Percentiles rank a stretch among this genome's conserved stretches.
phyloP scores from a whole-genome alignment of 1,284 basidiomycete genomes.

The Gymnopus androsaceus region DNA sequence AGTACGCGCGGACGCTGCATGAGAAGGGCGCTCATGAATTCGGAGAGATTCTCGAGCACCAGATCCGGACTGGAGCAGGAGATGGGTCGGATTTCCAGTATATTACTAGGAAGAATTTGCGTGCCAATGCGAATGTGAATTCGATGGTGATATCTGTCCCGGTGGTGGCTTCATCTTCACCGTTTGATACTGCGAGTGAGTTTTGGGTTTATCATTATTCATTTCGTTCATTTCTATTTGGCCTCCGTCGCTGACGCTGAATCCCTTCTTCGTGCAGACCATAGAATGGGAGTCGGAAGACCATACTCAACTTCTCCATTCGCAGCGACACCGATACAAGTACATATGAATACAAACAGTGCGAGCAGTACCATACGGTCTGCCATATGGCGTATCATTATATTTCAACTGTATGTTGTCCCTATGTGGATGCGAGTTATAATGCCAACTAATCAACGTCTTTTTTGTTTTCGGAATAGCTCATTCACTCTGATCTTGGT shows the following conservation, averaged over 20 bases:
- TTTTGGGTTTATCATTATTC: neutral
- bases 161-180: neutral
- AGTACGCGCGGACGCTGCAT: neutral
- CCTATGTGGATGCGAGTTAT: too few species aligned
- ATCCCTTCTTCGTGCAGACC: neutral
- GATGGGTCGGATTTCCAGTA: conserved; percentile 1
- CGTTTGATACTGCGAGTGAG: neutral
- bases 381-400: conserved; percentile 5
- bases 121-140: too few species aligned
- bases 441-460: neutral
- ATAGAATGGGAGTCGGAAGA: too few species aligned
- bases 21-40: neutral
- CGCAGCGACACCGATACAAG: neutral
- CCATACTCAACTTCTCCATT: neutral
- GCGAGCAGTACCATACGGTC: neutral
- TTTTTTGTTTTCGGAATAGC: conserved; percentile 25
- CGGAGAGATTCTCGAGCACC: neutral
- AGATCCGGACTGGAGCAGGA: neutral
- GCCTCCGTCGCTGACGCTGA: neutral
- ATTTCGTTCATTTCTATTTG: neutral
- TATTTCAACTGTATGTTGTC: neutral
- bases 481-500: conserved; percentile 40
- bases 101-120: neutral
- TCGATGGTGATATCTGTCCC: too few species aligned
- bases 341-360: neutral